A percentile compares a stretch with the other conserved stretches of the same genome.
Conservation (phyloP, 148 eudicot genomes). For the Silene latifolia region DNA sequence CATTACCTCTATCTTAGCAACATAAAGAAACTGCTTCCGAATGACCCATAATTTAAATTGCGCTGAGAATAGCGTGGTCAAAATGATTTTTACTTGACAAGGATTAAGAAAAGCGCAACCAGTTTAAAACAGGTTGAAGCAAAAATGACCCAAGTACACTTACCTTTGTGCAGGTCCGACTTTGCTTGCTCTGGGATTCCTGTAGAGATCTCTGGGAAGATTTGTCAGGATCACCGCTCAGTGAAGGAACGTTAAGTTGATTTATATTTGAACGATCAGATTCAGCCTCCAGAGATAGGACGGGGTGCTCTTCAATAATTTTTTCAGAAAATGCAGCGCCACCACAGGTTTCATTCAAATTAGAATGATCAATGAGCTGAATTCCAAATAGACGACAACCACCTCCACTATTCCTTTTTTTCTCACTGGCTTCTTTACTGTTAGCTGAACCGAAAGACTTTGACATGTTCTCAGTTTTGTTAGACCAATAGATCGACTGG, state of each 20-base stretch:
- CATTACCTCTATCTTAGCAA: too few species aligned
- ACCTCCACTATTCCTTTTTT: constrained; percentile 43
- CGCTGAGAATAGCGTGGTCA: too few species aligned
- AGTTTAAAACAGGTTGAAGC: background rate
- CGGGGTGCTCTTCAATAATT: constrained; percentile 39
- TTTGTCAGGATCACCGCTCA: constrained; percentile 61
- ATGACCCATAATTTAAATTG: too few species aligned
- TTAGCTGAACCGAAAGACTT: constrained; percentile 47
- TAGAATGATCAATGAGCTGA: constrained; percentile 53
- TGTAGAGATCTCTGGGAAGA: constrained; percentile 52
- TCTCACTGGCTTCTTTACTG: constrained; percentile 49
- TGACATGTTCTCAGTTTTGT: constrained; percentile 42
- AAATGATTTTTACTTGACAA: too few species aligned
- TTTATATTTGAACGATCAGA: constrained; percentile 53
- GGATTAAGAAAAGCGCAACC: too few species aligned
- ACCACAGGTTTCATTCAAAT: constrained; percentile 40
- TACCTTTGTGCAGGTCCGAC: constrained; percentile 91
- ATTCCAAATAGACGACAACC: constrained; percentile 88
- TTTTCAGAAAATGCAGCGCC: constrained; percentile 24
- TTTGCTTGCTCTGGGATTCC: constrained; percentile 69
- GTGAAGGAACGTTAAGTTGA: constrained; percentile 54
- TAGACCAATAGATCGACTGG: constrained; percentile 46
- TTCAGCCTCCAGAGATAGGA: constrained; percentile 52
- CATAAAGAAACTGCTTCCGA: too few species aligned
- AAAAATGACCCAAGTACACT: background rate